Base-by-base conservation (phyloP, 371 early-diverging fungal species). In the Syncephalastrum sp. region DNA sequence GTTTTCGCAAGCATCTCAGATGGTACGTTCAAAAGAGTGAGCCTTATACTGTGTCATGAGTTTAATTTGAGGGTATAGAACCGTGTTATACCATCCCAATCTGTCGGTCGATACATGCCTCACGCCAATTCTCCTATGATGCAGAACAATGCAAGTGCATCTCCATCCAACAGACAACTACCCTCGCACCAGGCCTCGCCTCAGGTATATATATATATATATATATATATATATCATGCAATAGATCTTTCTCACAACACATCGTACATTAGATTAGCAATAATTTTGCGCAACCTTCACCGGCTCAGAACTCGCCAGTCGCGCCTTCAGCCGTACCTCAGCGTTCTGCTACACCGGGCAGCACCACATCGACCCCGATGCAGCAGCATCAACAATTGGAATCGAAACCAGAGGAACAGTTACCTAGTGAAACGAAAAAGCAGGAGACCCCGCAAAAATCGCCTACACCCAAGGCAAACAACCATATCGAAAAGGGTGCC, bases 21-120 rank as follows among this genome's bases (percentile, higher is more conserved):
- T 68, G 47, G 63, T 61, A 61, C 53, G 53, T 12, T 1, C 19
- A 1, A 23, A 2, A 33, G 4, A 52, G 7, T 45, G 8, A 14
- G 47, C 44, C 17, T 25, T 42, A 23, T 44, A 13, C n/a, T 16
- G 7, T n/a, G 4, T 13, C 16, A 53, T 21, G 42, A 7, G 21
- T 13, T 21, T 53, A 57, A 29, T 16, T n/a, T 56, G 17, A 47
- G 16, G n/a, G 23, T n/a, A 27, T 19, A 64, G 72, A 55, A 60
- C 16, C 69, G 75, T 19, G 67, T 72, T 14, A 75, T 75, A 24
- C 69, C 75, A 16, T 71, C 75, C 15, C 75, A 75, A 50, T 62
- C 72, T 10, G 63, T 56, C 27, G 69, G 65, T 53, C 64, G 68
- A 5, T 75, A 60, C 42, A 67, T 72, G 67, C 70, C 69, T 48